Evolutionary conservation across 1,284 basidiomycete species (phyloP), one percentile per base, ranked within the genome.

Genomic region (Leccinum insolens): DNA sequence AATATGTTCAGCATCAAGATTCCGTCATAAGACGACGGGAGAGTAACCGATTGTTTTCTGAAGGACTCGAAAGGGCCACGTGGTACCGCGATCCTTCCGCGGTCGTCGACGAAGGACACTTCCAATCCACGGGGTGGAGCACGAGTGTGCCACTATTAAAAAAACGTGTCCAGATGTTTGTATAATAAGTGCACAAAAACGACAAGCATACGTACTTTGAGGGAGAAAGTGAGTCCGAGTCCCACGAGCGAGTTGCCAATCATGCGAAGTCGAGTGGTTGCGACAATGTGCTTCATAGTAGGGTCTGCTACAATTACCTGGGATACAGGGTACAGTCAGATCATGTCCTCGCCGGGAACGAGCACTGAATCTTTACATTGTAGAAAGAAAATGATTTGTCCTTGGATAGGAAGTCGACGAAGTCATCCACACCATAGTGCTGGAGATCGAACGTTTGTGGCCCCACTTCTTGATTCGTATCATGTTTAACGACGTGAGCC

Each of bases 101-200:
- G 63, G 17, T 72, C 60, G 14, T 71, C 70, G 8, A 63, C 7
- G n/a, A 71, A 61, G 28, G 70, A 70, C 12, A 65, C 70, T 9
- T 70, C 28, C 52, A 70, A 17, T 7, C 46, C 61, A 9, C 8
- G 5, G 17, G 68, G 63, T 12, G 63, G 49, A 14, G 68, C 4
- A 12, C 62, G 55, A 58, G 61, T 25, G 39, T 71, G 64, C 63
- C 49, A 64, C 70, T 71, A 39, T 22, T 14, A 20, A n/a, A 28
- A 7, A 39, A 58, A 25, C 5, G 14, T 9, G 46, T 69, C 41
- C 55, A 41, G n/a, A 9, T 20, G 14, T 37, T 15, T 9, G n/a
- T 22, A 20, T 14, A 3, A 7, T 37, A 14, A 14, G 2, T 20
- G 28, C 12, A 69, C 25, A 28, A 41, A 60, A 37, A 39, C 17